A percentile compares a stretch with the other conserved stretches of the same genome.
Conservation (phyloP, 129 eudicot species). For the Calendula officinalis region DNA sequence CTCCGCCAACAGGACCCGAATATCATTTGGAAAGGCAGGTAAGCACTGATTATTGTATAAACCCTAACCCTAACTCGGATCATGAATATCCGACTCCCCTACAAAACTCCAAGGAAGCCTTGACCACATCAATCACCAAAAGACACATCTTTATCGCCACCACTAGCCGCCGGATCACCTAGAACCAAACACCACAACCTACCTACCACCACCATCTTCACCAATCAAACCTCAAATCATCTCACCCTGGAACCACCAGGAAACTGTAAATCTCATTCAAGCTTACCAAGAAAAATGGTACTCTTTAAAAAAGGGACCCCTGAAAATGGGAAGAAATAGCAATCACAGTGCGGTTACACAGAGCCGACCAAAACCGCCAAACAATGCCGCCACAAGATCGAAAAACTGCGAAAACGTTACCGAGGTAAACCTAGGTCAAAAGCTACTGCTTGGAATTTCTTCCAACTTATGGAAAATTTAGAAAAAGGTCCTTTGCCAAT, state of each 20-base stretch:
- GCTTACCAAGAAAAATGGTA: constrained; percentile 91
- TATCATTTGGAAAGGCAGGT: not conserved
- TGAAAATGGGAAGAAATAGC: constrained; percentile 88
- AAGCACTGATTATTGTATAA: constrained; percentile 22
- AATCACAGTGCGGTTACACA: constrained; percentile 55
- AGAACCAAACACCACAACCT: not conserved
- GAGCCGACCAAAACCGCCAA: constrained; percentile 65
- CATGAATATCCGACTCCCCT: constrained; percentile 27
- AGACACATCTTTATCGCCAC: constrained; percentile 20
- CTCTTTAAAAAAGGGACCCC: constrained; percentile 69
- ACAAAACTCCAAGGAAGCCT: constrained; percentile 21
- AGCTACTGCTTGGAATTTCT: constrained; percentile 56
- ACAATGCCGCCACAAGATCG: constrained; percentile 94
- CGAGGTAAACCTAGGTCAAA: constrained; percentile 46
- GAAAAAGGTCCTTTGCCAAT: constrained; percentile 71
- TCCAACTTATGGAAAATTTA: constrained; percentile 60
- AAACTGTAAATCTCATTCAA: constrained; percentile 64
- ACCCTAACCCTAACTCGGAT: constrained; percentile 10
- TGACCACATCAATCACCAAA: constrained; percentile 26
- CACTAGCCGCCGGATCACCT: constrained; percentile 19
- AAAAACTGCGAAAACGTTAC: constrained; percentile 79
- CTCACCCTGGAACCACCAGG: constrained; percentile 76
- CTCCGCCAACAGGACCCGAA: constrained; percentile 7
- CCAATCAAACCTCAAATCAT: constrained; percentile 37
- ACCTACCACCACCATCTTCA: constrained; percentile 26